Conservation (phyloP, 176 grass and related monocot species). For the Aegilops longissima region DNA sequence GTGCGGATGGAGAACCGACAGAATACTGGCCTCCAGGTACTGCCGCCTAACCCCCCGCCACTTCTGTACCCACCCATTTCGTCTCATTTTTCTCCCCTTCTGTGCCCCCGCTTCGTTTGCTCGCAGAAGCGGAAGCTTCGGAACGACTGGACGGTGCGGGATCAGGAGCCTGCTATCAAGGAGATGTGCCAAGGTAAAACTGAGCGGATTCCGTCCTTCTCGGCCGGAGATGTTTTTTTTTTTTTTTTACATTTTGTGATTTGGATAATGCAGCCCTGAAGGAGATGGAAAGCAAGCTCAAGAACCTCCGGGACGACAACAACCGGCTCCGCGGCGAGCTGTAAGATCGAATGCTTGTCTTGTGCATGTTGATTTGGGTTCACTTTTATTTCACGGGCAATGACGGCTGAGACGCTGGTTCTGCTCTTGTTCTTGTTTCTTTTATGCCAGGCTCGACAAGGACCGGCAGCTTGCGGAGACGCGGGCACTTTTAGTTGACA, state of each 20-base stretch:
- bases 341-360: slow-evolving; percentile 36
- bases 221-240: background rate
- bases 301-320: slow-evolving; percentile 42
- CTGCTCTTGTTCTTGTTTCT: slow-evolving; percentile 1
- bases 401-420: background rate
- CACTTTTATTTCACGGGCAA: background rate
- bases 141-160: slow-evolving; percentile 25
- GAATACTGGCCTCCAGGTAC: slow-evolving; percentile 50
- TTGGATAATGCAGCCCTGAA: slow-evolving; percentile 29
- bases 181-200: slow-evolving; percentile 44
- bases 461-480: slow-evolving; percentile 32
- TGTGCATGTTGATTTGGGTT: background rate
- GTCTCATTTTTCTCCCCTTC: background rate
- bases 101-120: background rate
- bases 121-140: slow-evolving; percentile 53
- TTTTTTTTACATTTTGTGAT: background rate
- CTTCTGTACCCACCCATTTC: background rate
- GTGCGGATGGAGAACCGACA: slow-evolving; percentile 44
- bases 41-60: background rate
- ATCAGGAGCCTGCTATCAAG: slow-evolving; percentile 13
- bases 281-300: slow-evolving; percentile 27
- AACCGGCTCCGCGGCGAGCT: slow-evolving; percentile 33
- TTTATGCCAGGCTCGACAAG: slow-evolving; percentile 30
- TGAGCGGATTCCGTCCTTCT: background rate
- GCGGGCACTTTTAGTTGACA: background rate